A percentile compares a stretch with the other conserved stretches of the same genome.
Evolutionary conservation across 2,329 filamentous ascomycete genomes (phyloP).

Genomic region (Ceratocystis destructans): DNA sequence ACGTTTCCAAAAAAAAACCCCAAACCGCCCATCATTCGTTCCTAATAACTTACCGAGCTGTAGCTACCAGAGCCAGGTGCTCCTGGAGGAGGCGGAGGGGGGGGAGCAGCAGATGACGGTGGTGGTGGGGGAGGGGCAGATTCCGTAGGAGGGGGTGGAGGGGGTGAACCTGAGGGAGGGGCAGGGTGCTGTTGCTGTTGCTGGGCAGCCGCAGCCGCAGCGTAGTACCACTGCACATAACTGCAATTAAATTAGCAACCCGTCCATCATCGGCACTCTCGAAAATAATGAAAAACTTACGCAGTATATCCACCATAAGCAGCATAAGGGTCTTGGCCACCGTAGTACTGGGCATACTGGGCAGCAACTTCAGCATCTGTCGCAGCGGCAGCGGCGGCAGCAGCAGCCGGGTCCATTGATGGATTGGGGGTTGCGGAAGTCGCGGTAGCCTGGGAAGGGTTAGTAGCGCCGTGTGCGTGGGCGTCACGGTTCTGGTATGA

Average conservation of each 20-base stretch:
- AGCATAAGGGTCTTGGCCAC: constrained; percentile 66
- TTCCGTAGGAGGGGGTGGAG: constrained; percentile 45
- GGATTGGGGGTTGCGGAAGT: constrained; percentile 22
- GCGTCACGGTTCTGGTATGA: constrained; percentile 20
- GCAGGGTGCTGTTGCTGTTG: constrained; percentile 35
- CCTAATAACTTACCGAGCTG: constrained; percentile 42
- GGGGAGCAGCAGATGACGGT: constrained; percentile 39
- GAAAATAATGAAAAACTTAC: constrained; percentile 29
- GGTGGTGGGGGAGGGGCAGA: constrained; percentile 41
- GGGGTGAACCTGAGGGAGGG: constrained; percentile 39
- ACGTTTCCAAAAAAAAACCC: neutral
- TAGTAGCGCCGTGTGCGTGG: neutral
- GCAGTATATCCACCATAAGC: constrained; percentile 80
- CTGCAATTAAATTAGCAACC: constrained; percentile 26
- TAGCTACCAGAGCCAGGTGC: constrained; percentile 44
- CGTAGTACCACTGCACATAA: constrained; percentile 55
- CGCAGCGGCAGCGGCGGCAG: constrained; percentile 8
- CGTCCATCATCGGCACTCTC: neutral
- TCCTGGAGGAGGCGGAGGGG: constrained; percentile 33
- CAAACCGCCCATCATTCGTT: neutral
- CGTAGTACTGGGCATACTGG: constrained; percentile 75
- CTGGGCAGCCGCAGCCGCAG: constrained; percentile 34
- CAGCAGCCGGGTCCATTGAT: constrained; percentile 11
- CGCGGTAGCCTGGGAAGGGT: constrained; percentile 22
- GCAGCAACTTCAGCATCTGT: constrained; percentile 50